A percentile compares a stretch with the other conserved stretches of the same genome.
Evolutionary conservation across 768 basidiomycete species (phyloP).

Genomic region (Lactarius akahatsu): DNA sequence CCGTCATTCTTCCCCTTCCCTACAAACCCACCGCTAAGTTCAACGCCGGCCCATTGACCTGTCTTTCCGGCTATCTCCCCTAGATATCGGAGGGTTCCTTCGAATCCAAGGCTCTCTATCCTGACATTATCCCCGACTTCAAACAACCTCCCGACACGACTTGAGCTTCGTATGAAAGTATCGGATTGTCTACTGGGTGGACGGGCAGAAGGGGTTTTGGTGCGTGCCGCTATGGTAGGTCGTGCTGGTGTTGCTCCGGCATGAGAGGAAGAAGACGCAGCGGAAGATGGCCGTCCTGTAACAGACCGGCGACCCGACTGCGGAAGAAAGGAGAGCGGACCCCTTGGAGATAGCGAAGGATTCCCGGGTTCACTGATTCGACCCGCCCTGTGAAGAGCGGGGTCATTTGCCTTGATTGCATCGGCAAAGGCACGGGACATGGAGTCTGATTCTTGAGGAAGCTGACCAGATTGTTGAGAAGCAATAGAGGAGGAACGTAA

Average conservation of each 20-base stretch:
- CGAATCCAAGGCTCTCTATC: slow-evolving; percentile 85
- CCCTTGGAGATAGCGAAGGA: slow-evolving; percentile 46
- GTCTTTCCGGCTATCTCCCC: slow-evolving; percentile 88
- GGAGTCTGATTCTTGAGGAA: slow-evolving; percentile 50
- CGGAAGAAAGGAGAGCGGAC: slow-evolving; percentile 37
- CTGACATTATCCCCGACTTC: slow-evolving; percentile 80
- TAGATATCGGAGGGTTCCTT: slow-evolving; percentile 76
- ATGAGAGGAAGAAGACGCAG: slow-evolving; percentile 54
- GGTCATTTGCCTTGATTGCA: slow-evolving; percentile 79
- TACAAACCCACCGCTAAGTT: slow-evolving; percentile 77
- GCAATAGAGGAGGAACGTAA: slow-evolving; percentile 63
- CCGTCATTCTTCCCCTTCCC: slow-evolving; percentile 98
- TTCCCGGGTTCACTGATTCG: slow-evolving; percentile 42
- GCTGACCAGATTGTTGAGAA: slow-evolving; percentile 36
- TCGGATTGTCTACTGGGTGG: slow-evolving; percentile 71
- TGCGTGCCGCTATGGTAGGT: slow-evolving; percentile 29
- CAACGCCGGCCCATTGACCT: slow-evolving; percentile 92
- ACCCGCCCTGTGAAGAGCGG: slow-evolving; percentile 61
- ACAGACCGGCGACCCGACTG: slow-evolving; percentile 46
- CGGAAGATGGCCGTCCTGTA: slow-evolving; percentile 60
- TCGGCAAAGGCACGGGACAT: slow-evolving; percentile 74
- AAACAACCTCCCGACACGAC: slow-evolving; percentile 49
- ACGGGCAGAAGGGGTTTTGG: slow-evolving; percentile 59
- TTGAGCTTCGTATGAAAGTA: slow-evolving; percentile 46
- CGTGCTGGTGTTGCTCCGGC: slow-evolving; percentile 37